Base-by-base conservation (phyloP, 768 basidiomycete genomes). In the Mycena floridula region DNA sequence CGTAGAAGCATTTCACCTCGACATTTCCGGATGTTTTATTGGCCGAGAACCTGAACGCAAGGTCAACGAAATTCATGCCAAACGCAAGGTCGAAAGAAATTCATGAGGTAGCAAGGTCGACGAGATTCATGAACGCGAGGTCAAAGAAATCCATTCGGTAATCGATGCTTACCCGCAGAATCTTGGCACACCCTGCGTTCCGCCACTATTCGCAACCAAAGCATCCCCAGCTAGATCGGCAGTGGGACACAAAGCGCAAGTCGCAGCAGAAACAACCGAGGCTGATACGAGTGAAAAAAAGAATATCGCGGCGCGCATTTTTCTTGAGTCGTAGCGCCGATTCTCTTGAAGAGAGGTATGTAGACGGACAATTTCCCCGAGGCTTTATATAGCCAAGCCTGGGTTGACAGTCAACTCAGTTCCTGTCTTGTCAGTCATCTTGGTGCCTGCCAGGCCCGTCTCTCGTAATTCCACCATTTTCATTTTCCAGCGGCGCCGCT, bases 91-190 rank as follows among this genome's bases (percentile, higher is more conserved):
- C 3, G n/a, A 35, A 22, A 15, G 23, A 40, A 20, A 40, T n/a
- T 7, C 12, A n/a, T 20, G 16, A 12, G 30, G 30, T 32, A 16
- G n/a, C n/a, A n/a, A n/a, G n/a, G n/a, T n/a, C 32, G 32, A 35
- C 18, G 18, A 3, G 32, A 35, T 13, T 35, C 7, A 35, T 15
- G 13, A 13, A 3, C 3, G 7, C 15, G 18, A 35, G 13, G 15
- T 35, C 3, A 35, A 22, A 15, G 23, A 40, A 20, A 40, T n/a
- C 7, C 12, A n/a, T 20, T 12, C 30, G 30, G 30, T 32, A 16
- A 32, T 32, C n/a, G 30, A 22, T 40, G 21, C 38, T 5, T 22
- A 40, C 38, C 38, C 38, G 38, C 38, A 40, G 12, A 40, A 40
- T 21, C 38, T 40, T 13, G 38, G 38, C 22, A 40, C 38, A 24